Evolutionary conservation across 768 basidiomycete genomes (phyloP), one percentile per base, ranked within the genome.

Genomic region (Hebeloma cylindrosporum): DNA sequence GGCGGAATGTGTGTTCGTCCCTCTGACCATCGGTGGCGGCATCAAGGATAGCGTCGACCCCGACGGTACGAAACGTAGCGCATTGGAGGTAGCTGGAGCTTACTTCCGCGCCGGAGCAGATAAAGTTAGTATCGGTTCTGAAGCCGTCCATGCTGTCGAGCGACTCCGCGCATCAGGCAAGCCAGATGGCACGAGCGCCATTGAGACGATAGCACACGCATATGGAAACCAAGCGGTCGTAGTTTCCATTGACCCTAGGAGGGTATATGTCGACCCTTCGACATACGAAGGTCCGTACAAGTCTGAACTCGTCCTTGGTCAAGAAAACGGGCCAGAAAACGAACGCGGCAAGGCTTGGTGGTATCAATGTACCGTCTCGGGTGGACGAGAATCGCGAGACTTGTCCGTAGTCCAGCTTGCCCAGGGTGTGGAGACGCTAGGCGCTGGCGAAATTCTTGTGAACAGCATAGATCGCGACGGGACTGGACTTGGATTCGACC

Each of bases 211-310:
- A 59, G 88, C 93, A 3, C 73, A 73, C 39, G 81, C 77, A 36
- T 99, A 99, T 63, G 96, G 96, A 4, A 77, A 80, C n/a, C 94
- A 97, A 61, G 96, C 96, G 3, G 94, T 99, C 41, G 96, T 99
- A 30, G 93, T 99, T 28, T 98, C 95, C 29, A 79, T 97, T 53
- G 96, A 99, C 68, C 96, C 96, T 5, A 83, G 83, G 53, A 72
- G 93, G 42, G 86, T 83, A 13, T 94, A 88, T 66, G 83, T 95
- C 57, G 77, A 88, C 52, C 64, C 73, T 1, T 56, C 69, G 16
- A 68, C 73, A 0, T 92, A 93, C 61, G 71, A 79, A 29, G 89
- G 88, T 2, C 82, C 83, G 7, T 82, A 83, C 66, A 73, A 63
- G 52, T 65, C 71, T 21, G 88, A 91, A 60, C 64, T 90, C 16